Evolutionary conservation across 768 basidiomycete species (phyloP), one percentile per base, ranked within the genome.

Genomic region (Mycena sanguinolenta): DNA sequence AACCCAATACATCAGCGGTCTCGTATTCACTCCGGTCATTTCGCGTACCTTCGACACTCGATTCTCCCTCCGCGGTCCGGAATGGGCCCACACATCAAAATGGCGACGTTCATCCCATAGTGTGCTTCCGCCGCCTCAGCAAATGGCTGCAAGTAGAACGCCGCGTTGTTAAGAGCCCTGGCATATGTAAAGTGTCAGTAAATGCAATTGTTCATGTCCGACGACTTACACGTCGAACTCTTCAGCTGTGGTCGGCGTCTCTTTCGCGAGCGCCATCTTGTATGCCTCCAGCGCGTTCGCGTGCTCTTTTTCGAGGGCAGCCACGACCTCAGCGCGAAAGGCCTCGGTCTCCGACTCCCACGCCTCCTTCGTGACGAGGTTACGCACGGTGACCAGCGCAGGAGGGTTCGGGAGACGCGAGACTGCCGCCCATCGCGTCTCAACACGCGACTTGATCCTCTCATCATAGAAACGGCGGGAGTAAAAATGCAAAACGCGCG

Each of bases 11-110:
- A 34, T 34, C 32, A 34, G 32, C 32, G 6, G 6, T 34, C 32
- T 57, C 54, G 14, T 44, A 32, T 0, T 46, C 63, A 16, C 58
- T 59, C 21, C 58, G 23, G 16, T 60, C 58, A 4, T 32, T 49
- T 1, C 3, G 27, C 12, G 59, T 49, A 67, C 70, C 70, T 66
- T 32, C 65, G 49, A 4, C 61, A 21, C 38, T 71, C 70, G 4
- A 71, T 71, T 16, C 65, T 36, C 1, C 70, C 70, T 7, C 65
- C 65, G 7, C 54, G 58, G 25, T 67, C 59, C 0, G 65, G 23
- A 5, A 71, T 39, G 2, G 70, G 70, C 1, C 70, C 70, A 36
- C 65, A 71, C 28, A 71, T 3, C 54, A 71, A 16, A 10, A 71
- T 63, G 1, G 25, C 21, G 2, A 60, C 58, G 23, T 62, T 66